Evolutionary conservation across 441 rosid genomes (phyloP).

Genomic region (Biscutella auriculata): DNA sequence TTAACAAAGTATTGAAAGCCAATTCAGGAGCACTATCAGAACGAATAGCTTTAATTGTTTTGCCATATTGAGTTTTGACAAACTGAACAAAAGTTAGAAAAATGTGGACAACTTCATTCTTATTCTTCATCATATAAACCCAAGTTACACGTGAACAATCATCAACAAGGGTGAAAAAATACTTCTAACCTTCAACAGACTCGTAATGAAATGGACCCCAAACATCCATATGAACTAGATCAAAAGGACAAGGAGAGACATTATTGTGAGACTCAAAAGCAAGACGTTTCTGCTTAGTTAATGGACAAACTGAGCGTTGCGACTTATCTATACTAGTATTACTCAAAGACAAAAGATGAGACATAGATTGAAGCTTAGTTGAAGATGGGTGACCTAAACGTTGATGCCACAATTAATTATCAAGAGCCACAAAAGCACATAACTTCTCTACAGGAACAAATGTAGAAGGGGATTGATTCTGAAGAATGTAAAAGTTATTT

Average conservation of each 20-base stretch:
- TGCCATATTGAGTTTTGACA: no score
- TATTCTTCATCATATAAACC: no score
- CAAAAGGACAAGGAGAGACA: neutral
- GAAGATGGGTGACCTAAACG: neutral
- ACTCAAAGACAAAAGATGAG: neutral
- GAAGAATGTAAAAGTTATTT: neutral
- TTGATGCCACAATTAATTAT: neutral
- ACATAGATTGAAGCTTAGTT: neutral
- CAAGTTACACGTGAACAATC: no score
- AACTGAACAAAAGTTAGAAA: no score
- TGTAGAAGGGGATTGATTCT: neutral
- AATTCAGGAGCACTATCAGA: no score
- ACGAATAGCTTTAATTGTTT: no score
- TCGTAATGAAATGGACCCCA: neutral
- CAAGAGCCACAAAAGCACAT: no score
- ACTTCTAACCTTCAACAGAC: no score
- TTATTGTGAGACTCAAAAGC: neutral
- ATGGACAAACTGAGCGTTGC: neutral
- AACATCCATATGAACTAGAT: neutral
- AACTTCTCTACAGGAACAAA: neutral
- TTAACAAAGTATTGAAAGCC: no score
- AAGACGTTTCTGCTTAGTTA: neutral
- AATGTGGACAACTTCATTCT: no score
- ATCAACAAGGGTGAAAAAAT: no score
- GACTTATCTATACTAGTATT: neutral